Conservation (phyloP, 2,329 filamentous ascomycete genomes). For the Intubia oerlemansii region DNA sequence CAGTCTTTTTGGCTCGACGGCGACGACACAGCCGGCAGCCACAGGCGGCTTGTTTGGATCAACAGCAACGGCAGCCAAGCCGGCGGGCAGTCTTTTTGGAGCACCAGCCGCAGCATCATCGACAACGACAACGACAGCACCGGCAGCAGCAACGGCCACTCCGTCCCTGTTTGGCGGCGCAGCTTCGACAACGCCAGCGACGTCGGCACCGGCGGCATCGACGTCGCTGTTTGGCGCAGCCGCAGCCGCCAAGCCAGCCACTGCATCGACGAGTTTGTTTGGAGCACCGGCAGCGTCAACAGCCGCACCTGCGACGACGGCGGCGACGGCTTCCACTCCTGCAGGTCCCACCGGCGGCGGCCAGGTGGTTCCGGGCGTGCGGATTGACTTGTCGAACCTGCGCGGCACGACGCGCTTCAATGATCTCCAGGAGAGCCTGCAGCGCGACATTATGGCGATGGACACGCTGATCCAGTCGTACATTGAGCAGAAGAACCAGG, state of each 20-base stretch:
- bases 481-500: slow-evolving; percentile 56
- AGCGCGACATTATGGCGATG: slow-evolving; percentile 54
- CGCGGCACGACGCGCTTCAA: slow-evolving; percentile 80
- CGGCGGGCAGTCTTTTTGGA: slow-evolving; percentile 12
- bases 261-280: slow-evolving; percentile 9
- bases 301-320: slow-evolving; percentile 23
- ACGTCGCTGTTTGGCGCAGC: slow-evolving; percentile 12
- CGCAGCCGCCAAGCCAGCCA: slow-evolving; percentile 4
- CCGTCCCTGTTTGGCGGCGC: slow-evolving; percentile 3
- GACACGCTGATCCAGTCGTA: slow-evolving; percentile 66
- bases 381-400: slow-evolving; percentile 59
- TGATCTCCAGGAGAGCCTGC: slow-evolving; percentile 65
- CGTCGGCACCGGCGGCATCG: neutral
- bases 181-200: slow-evolving; percentile 1
- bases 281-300: slow-evolving; percentile 16
- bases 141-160: slow-evolving; percentile 1
- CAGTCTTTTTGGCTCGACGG: slow-evolving; percentile 14
- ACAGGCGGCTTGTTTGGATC: slow-evolving; percentile 1
- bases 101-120: slow-evolving; percentile 6
- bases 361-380: slow-evolving; percentile 41
- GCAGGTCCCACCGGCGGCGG: no score
- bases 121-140: slow-evolving; percentile 10
- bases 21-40: slow-evolving; percentile 11
- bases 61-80: neutral
- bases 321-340: no score